These are phyloP conservation scores for Eucalyptus urophylla DNA, from an alignment of 345 rosid species.

Conservation along the genomic window DNA sequence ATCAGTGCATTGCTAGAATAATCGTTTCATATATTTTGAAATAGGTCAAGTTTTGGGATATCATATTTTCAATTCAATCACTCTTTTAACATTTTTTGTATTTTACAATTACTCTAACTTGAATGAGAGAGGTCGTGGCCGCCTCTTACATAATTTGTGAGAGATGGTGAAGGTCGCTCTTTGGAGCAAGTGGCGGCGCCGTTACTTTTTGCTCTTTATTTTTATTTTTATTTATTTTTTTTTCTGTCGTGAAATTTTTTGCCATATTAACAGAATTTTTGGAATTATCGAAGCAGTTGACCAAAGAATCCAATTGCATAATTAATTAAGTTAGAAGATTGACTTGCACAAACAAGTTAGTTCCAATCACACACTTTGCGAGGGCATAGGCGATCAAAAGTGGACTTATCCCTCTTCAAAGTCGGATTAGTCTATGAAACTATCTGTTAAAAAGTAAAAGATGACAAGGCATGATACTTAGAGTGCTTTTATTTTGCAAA, in stretches of 20 bases:
- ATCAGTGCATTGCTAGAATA: too few relatives aligned
- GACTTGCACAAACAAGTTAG: too few relatives aligned
- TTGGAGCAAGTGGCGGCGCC: background rate
- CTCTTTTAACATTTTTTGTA: too few relatives aligned
- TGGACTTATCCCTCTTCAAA: background rate
- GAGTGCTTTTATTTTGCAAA: accelerated
- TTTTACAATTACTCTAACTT: background rate
- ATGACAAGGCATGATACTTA: background rate
- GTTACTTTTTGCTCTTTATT: background rate
- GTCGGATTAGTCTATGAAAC: background rate
- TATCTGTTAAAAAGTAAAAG: background rate
- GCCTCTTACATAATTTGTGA: background rate
- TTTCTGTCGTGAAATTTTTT: too few relatives aligned
- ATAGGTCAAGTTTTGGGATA: too few relatives aligned
- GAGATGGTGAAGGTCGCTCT: background rate
- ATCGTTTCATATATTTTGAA: too few relatives aligned
- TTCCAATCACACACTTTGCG: background rate
- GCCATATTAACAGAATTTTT: background rate
- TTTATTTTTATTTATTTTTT: too few relatives aligned
- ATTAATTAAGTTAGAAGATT: background rate
- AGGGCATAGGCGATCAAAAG: background rate
- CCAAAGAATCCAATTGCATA: background rate
- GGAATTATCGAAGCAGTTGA: background rate
- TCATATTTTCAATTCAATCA: too few relatives aligned
- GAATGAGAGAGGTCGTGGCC: background rate